Percentiles rank a stretch among this genome's conserved stretches.
Conservation (phyloP, 2,329 filamentous ascomycete genomes). For the Chaetomiaceae sp. region DNA sequence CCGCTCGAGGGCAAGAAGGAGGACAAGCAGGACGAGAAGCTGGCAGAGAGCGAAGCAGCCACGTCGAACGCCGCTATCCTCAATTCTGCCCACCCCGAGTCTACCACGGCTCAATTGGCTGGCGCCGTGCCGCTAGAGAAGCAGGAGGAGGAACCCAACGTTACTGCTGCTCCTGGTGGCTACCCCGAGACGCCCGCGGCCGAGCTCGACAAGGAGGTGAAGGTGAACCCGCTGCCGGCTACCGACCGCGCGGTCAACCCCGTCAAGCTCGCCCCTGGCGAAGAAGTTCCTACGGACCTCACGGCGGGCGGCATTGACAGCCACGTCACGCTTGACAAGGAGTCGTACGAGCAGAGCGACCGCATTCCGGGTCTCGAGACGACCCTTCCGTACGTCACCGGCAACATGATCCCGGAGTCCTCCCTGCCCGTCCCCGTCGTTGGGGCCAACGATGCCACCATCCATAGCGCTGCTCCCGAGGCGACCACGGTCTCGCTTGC, state of each 20-base stretch:
- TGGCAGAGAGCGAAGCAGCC: background rate
- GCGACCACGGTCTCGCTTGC: slow-evolving; percentile 66
- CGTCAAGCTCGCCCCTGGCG: slow-evolving; percentile 69
- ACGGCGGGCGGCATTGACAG: slow-evolving; percentile 62
- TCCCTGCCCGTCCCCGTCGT: slow-evolving; percentile 57
- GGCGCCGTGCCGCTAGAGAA: slow-evolving; percentile 55
- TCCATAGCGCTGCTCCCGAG: slow-evolving; percentile 47
- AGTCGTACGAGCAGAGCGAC: slow-evolving; percentile 78
- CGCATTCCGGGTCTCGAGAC: slow-evolving; percentile 48
- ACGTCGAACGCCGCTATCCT: slow-evolving; percentile 34
- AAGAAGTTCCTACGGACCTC: slow-evolving; percentile 68
- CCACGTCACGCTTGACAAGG: slow-evolving; percentile 72
- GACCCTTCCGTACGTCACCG: slow-evolving; percentile 49
- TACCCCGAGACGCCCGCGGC: slow-evolving; percentile 34
- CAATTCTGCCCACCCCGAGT: slow-evolving; percentile 60
- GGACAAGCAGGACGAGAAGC: slow-evolving; percentile 4
- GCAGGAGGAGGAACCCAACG: background rate
- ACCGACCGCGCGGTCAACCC: slow-evolving; percentile 67
- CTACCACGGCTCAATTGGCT: slow-evolving; percentile 63
- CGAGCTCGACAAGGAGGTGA: slow-evolving; percentile 33
- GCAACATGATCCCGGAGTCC: slow-evolving; percentile 72
- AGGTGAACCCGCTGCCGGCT: slow-evolving; percentile 57
- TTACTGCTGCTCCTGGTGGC: slow-evolving; percentile 31
- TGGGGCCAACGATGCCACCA: slow-evolving; percentile 36
- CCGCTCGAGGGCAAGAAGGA: slow-evolving; percentile 45